These are phyloP conservation scores for Oryza meyeriana DNA, from an alignment of 176 grass and related monocot species.

Conservation along the genomic window DNA sequence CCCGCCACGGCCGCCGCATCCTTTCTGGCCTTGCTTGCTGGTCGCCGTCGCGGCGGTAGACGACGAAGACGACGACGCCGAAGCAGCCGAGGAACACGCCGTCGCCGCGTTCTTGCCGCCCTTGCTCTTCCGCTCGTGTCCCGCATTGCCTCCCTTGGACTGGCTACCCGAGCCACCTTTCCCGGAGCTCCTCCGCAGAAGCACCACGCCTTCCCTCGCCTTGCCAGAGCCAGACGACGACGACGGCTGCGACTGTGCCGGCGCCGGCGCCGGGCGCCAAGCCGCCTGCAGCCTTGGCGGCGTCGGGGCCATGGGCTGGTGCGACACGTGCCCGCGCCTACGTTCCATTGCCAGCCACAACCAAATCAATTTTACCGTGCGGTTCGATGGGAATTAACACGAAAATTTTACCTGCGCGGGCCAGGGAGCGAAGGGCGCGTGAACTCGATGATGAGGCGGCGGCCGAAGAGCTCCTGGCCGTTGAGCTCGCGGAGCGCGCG, in stretches of 20 bases:
- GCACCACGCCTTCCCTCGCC: conserved; percentile 35
- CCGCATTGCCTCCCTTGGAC: conserved; percentile 3
- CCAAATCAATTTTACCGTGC: neutral
- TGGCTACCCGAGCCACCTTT: conserved; percentile 9
- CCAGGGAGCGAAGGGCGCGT: conserved; percentile 41
- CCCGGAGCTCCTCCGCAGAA: conserved; percentile 37
- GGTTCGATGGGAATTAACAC: neutral
- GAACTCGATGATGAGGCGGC: conserved; percentile 67
- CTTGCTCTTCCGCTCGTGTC: conserved; percentile 35
- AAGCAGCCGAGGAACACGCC: neutral
- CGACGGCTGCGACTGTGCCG: conserved; percentile 14
- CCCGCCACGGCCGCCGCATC: conserved; percentile 12
- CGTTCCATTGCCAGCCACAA: conserved; percentile 1
- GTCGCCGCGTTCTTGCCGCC: neutral
- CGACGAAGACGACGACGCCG: conserved; percentile 8
- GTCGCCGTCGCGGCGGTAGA: conserved; percentile 8
- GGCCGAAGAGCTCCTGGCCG: conserved; percentile 70
- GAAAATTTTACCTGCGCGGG: conserved; percentile 40
- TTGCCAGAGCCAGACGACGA: conserved; percentile 4
- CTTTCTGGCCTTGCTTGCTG: conserved; percentile 49
- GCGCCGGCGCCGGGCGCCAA: conserved; percentile 24
- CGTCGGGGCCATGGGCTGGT: conserved; percentile 39
- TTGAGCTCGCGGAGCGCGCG: conserved; percentile 71
- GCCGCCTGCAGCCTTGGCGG: conserved; percentile 57
- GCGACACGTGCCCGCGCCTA: conserved; percentile 45